Evolutionary conservation across 2,329 filamentous ascomycete genomes (phyloP).

Genomic region (Scytalidium lignicola): DNA sequence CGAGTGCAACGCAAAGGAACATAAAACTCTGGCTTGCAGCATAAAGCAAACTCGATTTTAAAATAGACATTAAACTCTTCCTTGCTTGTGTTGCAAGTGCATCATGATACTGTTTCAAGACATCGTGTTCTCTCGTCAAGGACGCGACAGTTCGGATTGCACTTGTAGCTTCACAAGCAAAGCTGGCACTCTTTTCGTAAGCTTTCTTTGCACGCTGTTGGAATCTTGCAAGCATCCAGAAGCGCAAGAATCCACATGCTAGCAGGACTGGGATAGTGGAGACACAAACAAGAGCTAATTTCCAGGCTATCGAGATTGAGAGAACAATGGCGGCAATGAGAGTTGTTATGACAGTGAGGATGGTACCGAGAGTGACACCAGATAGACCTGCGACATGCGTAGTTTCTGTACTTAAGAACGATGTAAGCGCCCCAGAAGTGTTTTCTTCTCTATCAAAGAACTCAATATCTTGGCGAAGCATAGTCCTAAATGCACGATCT

Average conservation of each 20-base stretch:
- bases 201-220: constrained; percentile 73
- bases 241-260: constrained; percentile 79
- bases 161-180: constrained; percentile 88
- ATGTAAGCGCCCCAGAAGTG: constrained; percentile 80
- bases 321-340: constrained; percentile 68
- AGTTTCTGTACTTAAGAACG: constrained; percentile 83
- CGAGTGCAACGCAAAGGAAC: constrained; percentile 79
- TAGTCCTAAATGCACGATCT: constrained; percentile 74
- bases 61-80: constrained; percentile 64
- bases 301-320: constrained; percentile 77
- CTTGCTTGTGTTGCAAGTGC: constrained; percentile 63
- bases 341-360: constrained; percentile 76
- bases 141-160: constrained; percentile 92
- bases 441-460: constrained; percentile 92
- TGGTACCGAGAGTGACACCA: constrained; percentile 80
- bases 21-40: constrained; percentile 78
- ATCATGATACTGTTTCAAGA: constrained; percentile 64
- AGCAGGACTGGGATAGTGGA: constrained; percentile 73
- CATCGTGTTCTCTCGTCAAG: constrained; percentile 79
- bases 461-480: constrained; percentile 86
- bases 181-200: constrained; percentile 76
- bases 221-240: constrained; percentile 77
- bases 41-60: constrained; percentile 74
- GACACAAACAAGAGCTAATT: constrained; percentile 77
- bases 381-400: constrained; percentile 85